Evolutionary conservation across 306 rosid species (phyloP), one percentile per base, ranked within the genome.

Genomic region (Astragalus membranaceus): DNA sequence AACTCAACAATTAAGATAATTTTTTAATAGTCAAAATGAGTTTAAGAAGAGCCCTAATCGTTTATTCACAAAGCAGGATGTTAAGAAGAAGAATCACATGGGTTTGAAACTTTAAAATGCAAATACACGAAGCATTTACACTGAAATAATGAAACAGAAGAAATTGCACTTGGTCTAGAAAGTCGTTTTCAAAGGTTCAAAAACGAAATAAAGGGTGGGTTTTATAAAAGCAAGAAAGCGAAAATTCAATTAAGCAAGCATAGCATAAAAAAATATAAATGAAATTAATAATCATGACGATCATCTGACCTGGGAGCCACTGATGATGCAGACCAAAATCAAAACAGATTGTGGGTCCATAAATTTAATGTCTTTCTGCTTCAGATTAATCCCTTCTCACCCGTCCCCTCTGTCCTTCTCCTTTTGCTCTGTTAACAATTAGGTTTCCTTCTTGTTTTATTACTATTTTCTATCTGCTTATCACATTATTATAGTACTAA

Each of bases 281-380:
- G n/a, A n/a, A n/a, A n/a, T n/a, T n/a, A n/a, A n/a, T 82, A 82
- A 78, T 78, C 75, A 75, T 73, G 80, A 72, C 72, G 76, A 86
- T 64, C 75, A 73, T 78, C 87, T 64, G 79, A 59, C 39, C 57
- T 77, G 83, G 78, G 70, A 69, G 44, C 85, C 81, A 78, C 81
- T 58, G 81, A 69, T 69, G 78, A 82, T 74, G 72, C 78, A 66
- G 84, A 83, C 86, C 80, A 63, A 80, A 74, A 85, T 79, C 82
- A 82, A 72, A 72, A 64, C 92, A 79, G 87, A 74, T 57, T 9
- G 87, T 82, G 90, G 90, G 90, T 11, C 86, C 16, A 0, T 6
- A 4, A n/a, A 75, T 67, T 85, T 80, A 85, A 83, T 81, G 71
- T 64, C 77, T 13, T 53, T 57, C 11, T 62, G 77, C 69, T 80